A percentile compares a stretch with the other conserved stretches of the same genome.
Evolutionary conservation across 129 eudicot species (phyloP).

Genomic region (Helichrysum umbraculigerum): DNA sequence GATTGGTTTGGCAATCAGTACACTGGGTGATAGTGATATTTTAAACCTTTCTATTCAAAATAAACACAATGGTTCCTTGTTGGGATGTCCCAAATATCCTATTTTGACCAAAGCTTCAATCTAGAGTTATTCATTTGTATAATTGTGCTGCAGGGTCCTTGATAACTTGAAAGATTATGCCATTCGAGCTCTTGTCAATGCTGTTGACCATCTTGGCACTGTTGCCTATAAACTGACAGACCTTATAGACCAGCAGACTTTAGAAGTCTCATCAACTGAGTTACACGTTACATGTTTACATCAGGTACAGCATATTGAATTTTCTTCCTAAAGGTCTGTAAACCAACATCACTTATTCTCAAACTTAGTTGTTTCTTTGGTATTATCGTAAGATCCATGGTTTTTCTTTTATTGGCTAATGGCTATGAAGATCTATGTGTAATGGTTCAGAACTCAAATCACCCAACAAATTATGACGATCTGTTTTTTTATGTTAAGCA

Average conservation of each 20-base stretch:
- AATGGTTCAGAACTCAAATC: slow-evolving; percentile 16
- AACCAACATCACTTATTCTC: slow-evolving; percentile 3
- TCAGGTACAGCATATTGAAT: slow-evolving; percentile 51
- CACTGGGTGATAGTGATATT: slow-evolving; percentile 10
- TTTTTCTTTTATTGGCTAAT: background rate
- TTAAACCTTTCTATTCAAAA: background rate
- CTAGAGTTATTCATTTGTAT: background rate
- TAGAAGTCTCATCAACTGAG: slow-evolving; percentile 71
- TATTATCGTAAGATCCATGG: background rate
- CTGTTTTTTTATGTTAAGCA: slow-evolving; percentile 46
- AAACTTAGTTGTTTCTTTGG: background rate
- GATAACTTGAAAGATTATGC: slow-evolving; percentile 96
- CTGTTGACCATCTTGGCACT: slow-evolving; percentile 99
- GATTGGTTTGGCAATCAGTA: slow-evolving; percentile 17
- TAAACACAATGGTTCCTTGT: background rate
- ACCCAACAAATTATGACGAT: slow-evolving; percentile 12
- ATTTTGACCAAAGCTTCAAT: background rate
- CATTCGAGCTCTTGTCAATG: slow-evolving; percentile 93
- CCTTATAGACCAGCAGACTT: slow-evolving; percentile 81
- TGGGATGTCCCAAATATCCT: background rate
- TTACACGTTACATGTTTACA: slow-evolving; percentile 67
- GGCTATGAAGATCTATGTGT: background rate
- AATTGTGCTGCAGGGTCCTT: slow-evolving; percentile 66
- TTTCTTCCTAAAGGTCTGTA: background rate
- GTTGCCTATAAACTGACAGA: slow-evolving; percentile 93